These are phyloP conservation scores for Gloeostereum incarnatum DNA, from an alignment of 768 basidiomycete species.

Conservation along the genomic window DNA sequence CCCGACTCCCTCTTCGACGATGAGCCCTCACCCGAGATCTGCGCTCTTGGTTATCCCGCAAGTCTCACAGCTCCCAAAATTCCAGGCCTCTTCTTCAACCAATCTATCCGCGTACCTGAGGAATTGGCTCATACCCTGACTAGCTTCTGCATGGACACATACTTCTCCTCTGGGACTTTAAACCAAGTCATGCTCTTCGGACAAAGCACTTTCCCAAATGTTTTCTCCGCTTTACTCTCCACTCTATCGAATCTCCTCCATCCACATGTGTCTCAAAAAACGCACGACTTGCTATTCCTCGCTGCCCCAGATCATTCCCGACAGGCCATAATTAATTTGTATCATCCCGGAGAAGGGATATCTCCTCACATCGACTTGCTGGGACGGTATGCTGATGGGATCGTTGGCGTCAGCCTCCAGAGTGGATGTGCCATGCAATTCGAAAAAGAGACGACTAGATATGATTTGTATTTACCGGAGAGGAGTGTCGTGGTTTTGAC, in stretches of 20 bases:
- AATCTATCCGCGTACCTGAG: constrained; percentile 36
- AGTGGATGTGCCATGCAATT: constrained; percentile 81
- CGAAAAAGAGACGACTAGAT: constrained; percentile 15
- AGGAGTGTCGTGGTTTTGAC: constrained; percentile 72
- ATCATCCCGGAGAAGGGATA: constrained; percentile 85
- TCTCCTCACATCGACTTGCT: constrained; percentile 82
- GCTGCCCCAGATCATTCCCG: constrained; percentile 36
- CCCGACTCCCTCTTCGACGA: too few species aligned
- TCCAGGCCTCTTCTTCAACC: constrained; percentile 55
- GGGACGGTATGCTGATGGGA: constrained; percentile 79
- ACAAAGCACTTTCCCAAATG: constrained; percentile 35
- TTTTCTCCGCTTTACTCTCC: constrained; percentile 47
- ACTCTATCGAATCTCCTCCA: constrained; percentile 37
- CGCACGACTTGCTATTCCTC: constrained; percentile 56
- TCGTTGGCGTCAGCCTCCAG: constrained; percentile 78
- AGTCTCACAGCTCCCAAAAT: constrained; percentile 36
- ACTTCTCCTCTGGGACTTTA: constrained; percentile 37
- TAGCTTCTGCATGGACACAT: constrained; percentile 44
- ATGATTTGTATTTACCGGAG: constrained; percentile 65
- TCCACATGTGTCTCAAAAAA: constrained; percentile 37
- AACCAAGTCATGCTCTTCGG: constrained; percentile 91
- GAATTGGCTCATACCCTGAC: constrained; percentile 41
- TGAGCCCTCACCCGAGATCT: too few species aligned
- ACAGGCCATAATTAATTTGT: constrained; percentile 88
- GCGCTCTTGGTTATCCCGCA: too few species aligned